These are phyloP conservation scores for Setaria viridis DNA, from an alignment of 202 grass and related monocot species.

Conservation along the genomic window DNA sequence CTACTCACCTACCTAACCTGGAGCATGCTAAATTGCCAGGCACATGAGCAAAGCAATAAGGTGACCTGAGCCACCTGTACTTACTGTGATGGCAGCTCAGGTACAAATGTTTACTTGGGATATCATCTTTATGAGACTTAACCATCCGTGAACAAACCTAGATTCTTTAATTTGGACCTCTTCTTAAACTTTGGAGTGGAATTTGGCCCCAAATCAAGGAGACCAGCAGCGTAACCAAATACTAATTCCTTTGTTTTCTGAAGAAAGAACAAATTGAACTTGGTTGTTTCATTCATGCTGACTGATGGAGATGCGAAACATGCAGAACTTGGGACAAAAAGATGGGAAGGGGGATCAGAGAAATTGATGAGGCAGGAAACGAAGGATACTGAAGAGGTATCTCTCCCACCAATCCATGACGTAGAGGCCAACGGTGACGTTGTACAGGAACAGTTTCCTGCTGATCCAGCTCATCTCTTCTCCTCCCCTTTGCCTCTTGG, in stretches of 20 bases:
- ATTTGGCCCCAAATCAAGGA: background rate
- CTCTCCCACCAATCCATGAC: constrained; percentile 66
- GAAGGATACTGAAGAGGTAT: constrained; percentile 62
- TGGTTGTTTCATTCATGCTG: too few species aligned
- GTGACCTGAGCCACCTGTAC: background rate
- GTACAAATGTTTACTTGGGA: background rate
- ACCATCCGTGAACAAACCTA: background rate
- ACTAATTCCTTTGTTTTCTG: too few species aligned
- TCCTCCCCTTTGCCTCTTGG: background rate
- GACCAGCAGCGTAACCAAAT: too few species aligned
- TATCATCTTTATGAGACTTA: background rate
- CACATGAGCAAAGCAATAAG: background rate
- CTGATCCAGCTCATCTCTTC: constrained; percentile 42
- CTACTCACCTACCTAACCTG: background rate
- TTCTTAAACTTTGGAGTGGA: background rate
- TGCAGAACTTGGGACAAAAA: too few species aligned
- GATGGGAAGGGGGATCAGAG: background rate
- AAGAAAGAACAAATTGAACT: too few species aligned
- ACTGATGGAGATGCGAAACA: too few species aligned
- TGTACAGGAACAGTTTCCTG: constrained; percentile 64
- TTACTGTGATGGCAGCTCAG: background rate
- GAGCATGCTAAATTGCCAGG: background rate
- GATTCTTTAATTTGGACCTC: background rate
- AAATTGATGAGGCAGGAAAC: background rate
- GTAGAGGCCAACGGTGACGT: constrained; percentile 62